Conservation (phyloP, 495 filamentous ascomycete genomes). For the Podospora australis region DNA sequence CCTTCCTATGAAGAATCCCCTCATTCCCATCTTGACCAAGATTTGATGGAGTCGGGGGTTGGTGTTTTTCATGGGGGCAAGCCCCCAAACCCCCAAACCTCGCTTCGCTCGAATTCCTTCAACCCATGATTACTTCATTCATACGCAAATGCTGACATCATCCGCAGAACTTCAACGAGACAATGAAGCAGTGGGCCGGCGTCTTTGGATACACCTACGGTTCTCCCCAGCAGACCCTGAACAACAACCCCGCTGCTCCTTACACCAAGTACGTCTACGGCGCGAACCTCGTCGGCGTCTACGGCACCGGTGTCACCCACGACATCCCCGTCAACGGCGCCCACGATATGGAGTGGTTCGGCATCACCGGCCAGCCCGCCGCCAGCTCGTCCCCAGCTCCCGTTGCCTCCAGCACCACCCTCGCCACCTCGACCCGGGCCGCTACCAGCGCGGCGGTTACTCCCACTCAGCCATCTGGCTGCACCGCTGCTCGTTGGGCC, state of each 20-base stretch:
- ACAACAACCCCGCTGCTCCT: slow-evolving; percentile 22
- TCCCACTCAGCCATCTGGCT: slow-evolving; percentile 25
- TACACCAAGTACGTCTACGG: slow-evolving; percentile 46
- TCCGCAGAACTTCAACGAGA: slow-evolving; percentile 40
- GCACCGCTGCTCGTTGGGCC: slow-evolving; percentile 20
- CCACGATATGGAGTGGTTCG: slow-evolving; percentile 32
- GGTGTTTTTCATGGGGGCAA: too few relatives aligned
- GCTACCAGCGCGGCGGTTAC: slow-evolving; percentile 22
- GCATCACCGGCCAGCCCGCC: slow-evolving; percentile 14
- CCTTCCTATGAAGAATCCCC: not conserved
- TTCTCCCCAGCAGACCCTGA: slow-evolving; percentile 22
- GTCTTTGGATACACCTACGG: slow-evolving; percentile 37
- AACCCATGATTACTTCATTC: too few relatives aligned
- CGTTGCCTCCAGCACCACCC: not conserved
- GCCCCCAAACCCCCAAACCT: too few relatives aligned
- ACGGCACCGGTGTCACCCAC: slow-evolving; percentile 28
- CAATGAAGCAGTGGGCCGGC: slow-evolving; percentile 47
- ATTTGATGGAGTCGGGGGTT: too few relatives aligned
- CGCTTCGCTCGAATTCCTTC: too few relatives aligned
- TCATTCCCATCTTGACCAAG: not conserved
- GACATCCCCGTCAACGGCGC: slow-evolving; percentile 25
- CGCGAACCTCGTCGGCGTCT: slow-evolving; percentile 33
- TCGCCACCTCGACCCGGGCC: not conserved
- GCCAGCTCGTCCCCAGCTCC: not conserved
- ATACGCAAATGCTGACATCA: too few relatives aligned